A percentile compares a stretch with the other conserved stretches of the same genome.
These are phyloP conservation scores for Hymenoscyphus linearis DNA, from an alignment of 2,329 filamentous ascomycete genomes.

Conservation along the genomic window DNA sequence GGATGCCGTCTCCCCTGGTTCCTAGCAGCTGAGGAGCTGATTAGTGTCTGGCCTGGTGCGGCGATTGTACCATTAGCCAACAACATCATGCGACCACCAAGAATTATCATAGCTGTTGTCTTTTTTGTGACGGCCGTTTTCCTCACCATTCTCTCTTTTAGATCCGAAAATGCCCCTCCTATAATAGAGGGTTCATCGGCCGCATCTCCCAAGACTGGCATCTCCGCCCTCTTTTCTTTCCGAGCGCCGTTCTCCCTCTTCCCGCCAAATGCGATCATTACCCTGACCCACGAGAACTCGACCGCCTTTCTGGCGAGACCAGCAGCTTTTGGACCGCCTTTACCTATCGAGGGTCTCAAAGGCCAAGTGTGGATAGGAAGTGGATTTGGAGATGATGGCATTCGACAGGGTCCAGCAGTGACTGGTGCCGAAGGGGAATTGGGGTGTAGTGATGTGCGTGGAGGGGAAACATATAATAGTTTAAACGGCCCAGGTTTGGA, in stretches of 20 bases:
- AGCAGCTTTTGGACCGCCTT: slow-evolving; percentile 80
- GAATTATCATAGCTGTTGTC: slow-evolving; percentile 29
- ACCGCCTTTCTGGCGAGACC: slow-evolving; percentile 93
- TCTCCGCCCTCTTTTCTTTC: slow-evolving; percentile 62
- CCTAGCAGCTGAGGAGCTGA: slow-evolving; percentile 28
- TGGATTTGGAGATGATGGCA: slow-evolving; percentile 76
- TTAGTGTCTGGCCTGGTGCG: slow-evolving; percentile 17
- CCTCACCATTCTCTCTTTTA: slow-evolving; percentile 29
- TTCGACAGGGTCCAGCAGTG: slow-evolving; percentile 50
- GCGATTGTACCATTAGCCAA: slow-evolving; percentile 12
- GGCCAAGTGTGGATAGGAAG: slow-evolving; percentile 91
- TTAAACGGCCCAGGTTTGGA: slow-evolving; percentile 15
- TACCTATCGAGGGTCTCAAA: slow-evolving; percentile 73
- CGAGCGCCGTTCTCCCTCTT: slow-evolving; percentile 80
- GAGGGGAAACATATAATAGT: slow-evolving; percentile 54
- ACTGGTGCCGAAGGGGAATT: slow-evolving; percentile 70
- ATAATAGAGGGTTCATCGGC: slow-evolving; percentile 17
- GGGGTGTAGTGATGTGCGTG: slow-evolving; percentile 90
- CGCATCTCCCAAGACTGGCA: slow-evolving; percentile 33
- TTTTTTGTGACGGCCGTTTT: slow-evolving; percentile 29
- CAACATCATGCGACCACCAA: slow-evolving; percentile 32
- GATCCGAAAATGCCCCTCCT: slow-evolving; percentile 25
- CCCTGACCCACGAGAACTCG: slow-evolving; percentile 94
- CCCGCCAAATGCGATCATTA: slow-evolving; percentile 91
- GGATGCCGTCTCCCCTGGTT: slow-evolving; percentile 20